Conservation (phyloP, 2,329 filamentous ascomycete genomes). For the Colletotrichum eremochloae region DNA sequence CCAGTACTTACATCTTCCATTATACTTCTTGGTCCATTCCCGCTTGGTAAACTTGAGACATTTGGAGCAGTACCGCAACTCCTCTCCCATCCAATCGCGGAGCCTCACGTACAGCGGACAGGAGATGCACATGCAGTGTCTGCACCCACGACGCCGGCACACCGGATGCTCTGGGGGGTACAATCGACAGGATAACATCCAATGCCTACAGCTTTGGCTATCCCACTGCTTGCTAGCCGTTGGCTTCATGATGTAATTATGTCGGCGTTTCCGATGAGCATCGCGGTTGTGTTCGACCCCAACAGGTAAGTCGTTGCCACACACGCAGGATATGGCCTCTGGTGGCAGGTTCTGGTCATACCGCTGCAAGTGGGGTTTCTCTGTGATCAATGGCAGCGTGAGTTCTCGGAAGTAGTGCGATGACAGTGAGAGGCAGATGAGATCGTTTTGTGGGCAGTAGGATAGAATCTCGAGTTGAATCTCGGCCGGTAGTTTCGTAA, state of each 20-base stretch:
- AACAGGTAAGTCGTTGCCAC: neutral
- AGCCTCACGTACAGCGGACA: constrained; percentile 21
- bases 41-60: constrained; percentile 28
- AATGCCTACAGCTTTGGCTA: neutral
- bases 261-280: neutral
- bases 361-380: neutral
- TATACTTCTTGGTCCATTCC: constrained; percentile 1
- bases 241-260: neutral
- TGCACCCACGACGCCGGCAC: constrained; percentile 19
- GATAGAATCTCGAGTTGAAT: constrained; percentile 5
- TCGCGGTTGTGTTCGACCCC: neutral
- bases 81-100: neutral
- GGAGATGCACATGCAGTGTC: constrained; percentile 22
- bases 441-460: constrained; percentile 5
- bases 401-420: constrained; percentile 5
- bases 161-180: neutral
- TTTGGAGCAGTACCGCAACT: neutral
- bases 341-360: neutral
- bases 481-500: constrained; percentile 10
- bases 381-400: neutral
- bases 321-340: neutral
- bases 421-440: constrained; percentile 25
- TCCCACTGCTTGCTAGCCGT: too few relatives aligned
- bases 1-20: constrained; percentile 25
- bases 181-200: neutral